Base-by-base conservation (phyloP, 345 rosid genomes). In the Passiflora organensis region DNA sequence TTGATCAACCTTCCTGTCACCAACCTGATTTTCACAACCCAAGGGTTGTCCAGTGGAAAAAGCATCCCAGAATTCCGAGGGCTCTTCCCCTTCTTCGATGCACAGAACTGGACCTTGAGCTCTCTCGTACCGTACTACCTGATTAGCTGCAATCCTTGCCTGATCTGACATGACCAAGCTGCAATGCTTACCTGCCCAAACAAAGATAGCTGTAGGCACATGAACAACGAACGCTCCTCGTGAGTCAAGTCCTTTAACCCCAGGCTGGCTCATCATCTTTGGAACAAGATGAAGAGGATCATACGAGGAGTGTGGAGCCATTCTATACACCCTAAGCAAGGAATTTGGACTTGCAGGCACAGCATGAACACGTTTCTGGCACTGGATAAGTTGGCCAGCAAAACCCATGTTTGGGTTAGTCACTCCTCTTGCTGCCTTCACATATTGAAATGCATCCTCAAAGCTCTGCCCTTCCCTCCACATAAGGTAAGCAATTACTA, bases 201-300 rank as follows among this genome's bases (percentile, higher is more conserved):
- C 74, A 64, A 69, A 84, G 51, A 84, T 65, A 41, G 75, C 74
- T 46, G 70, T 76, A 57, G 87, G 85, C 64, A 84, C 61, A 55
- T 77, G 83, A 45, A 81, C 80, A 32, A 84, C 23, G 51, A 84
- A 84, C 0, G 85, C 87, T 23, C 91, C 91, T 10, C 91, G 81
- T 0, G 91, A 79, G 60, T 84, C 91, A 13, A 84, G 80, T 63
- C 74, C 78, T 48, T 60, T 50, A 2, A 58, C 60, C 32, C 72
- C 65, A 1, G 83, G 78, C 59, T 66, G 52, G 60, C 56, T 66
- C 57, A 84, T 50, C 85, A 77, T 70, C 55, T 84, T 84, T 2
- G 91, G 87, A 15, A 84, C 91, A 25, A 84, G 85, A 69, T 84
- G 91, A 22, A 84, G 83, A 60, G 91, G 77, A 68, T 77, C 91